Base-by-base conservation (phyloP, 768 basidiomycete species). In the Plicaturopsis crispa region DNA sequence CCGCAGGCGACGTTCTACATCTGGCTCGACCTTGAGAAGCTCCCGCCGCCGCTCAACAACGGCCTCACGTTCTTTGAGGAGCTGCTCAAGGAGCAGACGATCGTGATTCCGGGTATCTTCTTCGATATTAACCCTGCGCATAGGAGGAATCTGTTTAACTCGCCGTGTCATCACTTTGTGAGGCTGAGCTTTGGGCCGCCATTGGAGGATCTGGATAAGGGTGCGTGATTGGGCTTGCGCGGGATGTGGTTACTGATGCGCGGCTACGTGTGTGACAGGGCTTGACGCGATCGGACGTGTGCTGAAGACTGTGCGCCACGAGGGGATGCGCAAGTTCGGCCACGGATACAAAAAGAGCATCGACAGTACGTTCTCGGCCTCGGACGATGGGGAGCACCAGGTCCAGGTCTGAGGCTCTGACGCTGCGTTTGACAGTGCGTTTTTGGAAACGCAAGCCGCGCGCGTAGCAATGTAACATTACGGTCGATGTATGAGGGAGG, bases 21-120 rank as follows among this genome's bases (percentile, higher is more conserved):
- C 55, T 96, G 93, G 91, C 73, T 93, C 42, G 86, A 87, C 62
- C 69, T 94, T 16, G 81, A 81, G 55, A 69, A 68, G 39, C 71
- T 96, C 33, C 84, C 88, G 6, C 49, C 75, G 4, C 93, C 93
- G 5, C 55, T 96, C 31, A 89, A 91, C 63, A 89, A 88, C 51
- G 92, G 92, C 14, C 63, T 96, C 51, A 88, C 86, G 4, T 94
- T 97, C 76, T 97, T 97, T 53, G 91, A 94, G 53, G 91, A 92
- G 59, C 66, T 91, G 31, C 70, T 94, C 38, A 94, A 91, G 61
- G 84, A 88, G 60, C 73, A 88, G 60, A 85, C 88, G 7, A 91
- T 91, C 46, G 84, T 89, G 39, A 88, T 92, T 33, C 89, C 90
- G 4, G 91, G 91, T 8, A 86, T 86, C 48, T 91, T 90, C 68